A percentile compares a stretch with the other conserved stretches of the same genome.
Conservation (phyloP, 2,329 filamentous ascomycete genomes). For the Xylariaceae sp. region DNA sequence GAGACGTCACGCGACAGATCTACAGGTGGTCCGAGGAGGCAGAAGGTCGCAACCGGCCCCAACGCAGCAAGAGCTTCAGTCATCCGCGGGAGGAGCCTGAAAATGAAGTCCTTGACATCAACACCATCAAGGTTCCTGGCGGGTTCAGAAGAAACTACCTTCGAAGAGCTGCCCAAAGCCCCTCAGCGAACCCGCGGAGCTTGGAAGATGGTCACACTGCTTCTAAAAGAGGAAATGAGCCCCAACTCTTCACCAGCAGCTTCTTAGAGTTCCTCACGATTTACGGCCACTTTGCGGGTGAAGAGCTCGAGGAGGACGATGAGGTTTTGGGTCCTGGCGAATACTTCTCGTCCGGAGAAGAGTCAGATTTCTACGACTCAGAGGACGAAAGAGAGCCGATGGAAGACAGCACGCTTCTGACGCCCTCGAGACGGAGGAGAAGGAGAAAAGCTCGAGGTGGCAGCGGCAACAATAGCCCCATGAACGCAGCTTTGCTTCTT, state of each 20-base stretch:
- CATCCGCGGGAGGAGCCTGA: conserved; percentile 74
- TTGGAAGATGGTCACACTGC: conserved; percentile 37
- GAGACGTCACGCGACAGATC: conserved; percentile 90
- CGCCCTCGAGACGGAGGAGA: conserved; percentile 69
- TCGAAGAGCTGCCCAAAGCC: conserved; percentile 68
- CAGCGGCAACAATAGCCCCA: conserved; percentile 73
- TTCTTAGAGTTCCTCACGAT: conserved; percentile 95
- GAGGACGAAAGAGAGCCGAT: conserved; percentile 75
- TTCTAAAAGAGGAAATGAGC: conserved; percentile 40
- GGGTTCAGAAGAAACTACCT: conserved; percentile 91
- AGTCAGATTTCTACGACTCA: conserved; percentile 54
- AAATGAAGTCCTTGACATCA: conserved; percentile 78
- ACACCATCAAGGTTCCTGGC: conserved; percentile 86
- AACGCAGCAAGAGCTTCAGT: conserved; percentile 86
- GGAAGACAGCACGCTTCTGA: conserved; percentile 82
- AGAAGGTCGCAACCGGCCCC: conserved; percentile 64
- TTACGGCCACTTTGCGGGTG: conserved; percentile 96
- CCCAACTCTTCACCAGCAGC: conserved; percentile 78
- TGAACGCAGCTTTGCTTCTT: conserved; percentile 77
- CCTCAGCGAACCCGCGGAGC: conserved; percentile 43
- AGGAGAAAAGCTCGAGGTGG: conserved; percentile 73
- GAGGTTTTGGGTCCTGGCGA: conserved; percentile 84
- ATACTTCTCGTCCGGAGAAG: conserved; percentile 80
- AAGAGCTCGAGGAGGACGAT: conserved; percentile 94
- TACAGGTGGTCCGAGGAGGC: conserved; percentile 96